Conservation (phyloP, 176 grass and related monocot species). For the Thalia dealbata region DNA sequence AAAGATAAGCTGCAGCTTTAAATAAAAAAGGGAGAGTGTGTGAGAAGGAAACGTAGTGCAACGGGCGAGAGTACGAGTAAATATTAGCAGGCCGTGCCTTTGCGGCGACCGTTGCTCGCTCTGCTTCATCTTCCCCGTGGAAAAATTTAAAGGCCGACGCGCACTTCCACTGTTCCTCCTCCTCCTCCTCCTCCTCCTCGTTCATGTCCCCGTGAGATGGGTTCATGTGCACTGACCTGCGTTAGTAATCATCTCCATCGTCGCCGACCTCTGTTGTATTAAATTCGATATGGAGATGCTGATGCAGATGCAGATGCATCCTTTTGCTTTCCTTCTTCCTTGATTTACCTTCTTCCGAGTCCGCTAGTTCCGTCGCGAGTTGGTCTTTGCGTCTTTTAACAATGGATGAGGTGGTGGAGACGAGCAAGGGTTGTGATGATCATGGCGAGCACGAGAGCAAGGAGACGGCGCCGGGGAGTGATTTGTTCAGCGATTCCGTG, state of each 20-base stretch:
- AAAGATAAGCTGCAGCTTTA: not conserved
- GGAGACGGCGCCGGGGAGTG: not conserved
- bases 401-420: not conserved
- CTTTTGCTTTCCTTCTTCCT: too few relatives aligned
- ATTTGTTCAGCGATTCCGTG: conserved; percentile 44
- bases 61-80: not conserved
- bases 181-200: too few relatives aligned
- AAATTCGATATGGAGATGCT: too few relatives aligned
- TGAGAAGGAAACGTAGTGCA: not conserved
- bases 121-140: not conserved
- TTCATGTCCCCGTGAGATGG: not conserved
- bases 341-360: too few relatives aligned
- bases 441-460: not conserved
- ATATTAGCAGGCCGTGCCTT: not conserved
- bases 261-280: not conserved
- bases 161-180: too few relatives aligned
- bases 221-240: not conserved
- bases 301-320: too few relatives aligned
- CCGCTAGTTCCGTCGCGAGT: too few relatives aligned
- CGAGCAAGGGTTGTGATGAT: not conserved
- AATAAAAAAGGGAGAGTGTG: not conserved
- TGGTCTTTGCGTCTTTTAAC: not conserved
- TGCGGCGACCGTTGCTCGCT: not conserved
- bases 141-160: too few relatives aligned
- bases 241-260: not conserved